Evolutionary conservation across 306 rosid species (phyloP).

Genomic region (Vigna reflexopilosa): DNA sequence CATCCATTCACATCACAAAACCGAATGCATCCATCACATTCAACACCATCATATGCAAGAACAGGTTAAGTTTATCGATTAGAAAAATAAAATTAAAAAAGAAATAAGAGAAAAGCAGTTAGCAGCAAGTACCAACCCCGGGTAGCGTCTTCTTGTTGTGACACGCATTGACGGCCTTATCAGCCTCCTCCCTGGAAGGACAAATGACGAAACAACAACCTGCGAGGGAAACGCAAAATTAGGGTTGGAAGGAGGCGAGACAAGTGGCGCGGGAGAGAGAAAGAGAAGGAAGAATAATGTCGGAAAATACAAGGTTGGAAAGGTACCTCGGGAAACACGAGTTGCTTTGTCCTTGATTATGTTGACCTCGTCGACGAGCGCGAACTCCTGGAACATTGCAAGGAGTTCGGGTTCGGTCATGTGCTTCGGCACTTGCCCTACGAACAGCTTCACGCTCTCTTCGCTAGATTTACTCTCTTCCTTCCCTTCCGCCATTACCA

Average conservation of each 20-base stretch:
- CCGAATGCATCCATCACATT: slow-evolving; percentile 17
- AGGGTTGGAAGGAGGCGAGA: slow-evolving; percentile 45
- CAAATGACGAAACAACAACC: slow-evolving; percentile 95
- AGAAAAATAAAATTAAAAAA: too few relatives aligned
- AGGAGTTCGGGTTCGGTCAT: slow-evolving; percentile 89
- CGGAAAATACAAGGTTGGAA: slow-evolving; percentile 36
- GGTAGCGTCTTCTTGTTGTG: slow-evolving; percentile 91
- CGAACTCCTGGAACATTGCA: slow-evolving; percentile 87
- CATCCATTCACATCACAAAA: slow-evolving; percentile 21
- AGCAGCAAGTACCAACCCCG: slow-evolving; percentile 57
- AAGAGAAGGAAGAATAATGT: background rate
- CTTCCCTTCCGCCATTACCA: slow-evolving; percentile 91
- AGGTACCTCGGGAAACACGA: slow-evolving; percentile 86
- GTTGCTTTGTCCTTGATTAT: slow-evolving; percentile 95
- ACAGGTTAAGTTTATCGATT: too few relatives aligned
- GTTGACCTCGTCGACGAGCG: slow-evolving; percentile 95
- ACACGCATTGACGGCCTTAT: slow-evolving; percentile 96
- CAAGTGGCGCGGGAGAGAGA: background rate
- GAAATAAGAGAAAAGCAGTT: background rate
- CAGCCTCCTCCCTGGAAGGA: slow-evolving; percentile 95
- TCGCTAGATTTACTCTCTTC: slow-evolving; percentile 79
- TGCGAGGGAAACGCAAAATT: slow-evolving; percentile 46
- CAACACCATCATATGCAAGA: background rate
- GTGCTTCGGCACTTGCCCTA: slow-evolving; percentile 98
- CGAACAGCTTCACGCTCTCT: slow-evolving; percentile 96